Evolutionary conservation across 768 basidiomycete species (phyloP), one percentile per base, ranked within the genome.

Genomic region (Amanita muscaria): DNA sequence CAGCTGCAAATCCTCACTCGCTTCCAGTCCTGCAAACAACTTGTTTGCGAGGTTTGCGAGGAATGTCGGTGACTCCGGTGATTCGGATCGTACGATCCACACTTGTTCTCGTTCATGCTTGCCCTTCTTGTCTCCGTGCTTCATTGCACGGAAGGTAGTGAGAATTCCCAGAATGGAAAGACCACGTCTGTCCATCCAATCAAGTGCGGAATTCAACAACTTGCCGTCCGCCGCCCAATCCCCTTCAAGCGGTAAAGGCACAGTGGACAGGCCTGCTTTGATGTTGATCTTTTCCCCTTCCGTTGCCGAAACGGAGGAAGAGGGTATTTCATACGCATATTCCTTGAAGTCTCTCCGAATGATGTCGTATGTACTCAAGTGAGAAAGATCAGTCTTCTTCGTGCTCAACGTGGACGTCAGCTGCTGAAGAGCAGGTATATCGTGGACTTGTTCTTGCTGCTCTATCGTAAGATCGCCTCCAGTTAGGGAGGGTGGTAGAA

Each of bases 271-370:
- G 4, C 94, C 92, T 1, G 80, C 80, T 46, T 72, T 74, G 31
- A 88, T 65, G 6, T 64, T 56, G 22, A 61, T 29, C 54, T 6
- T 55, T 47, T 14, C 57, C 59, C 1, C 39, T 10, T 24, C 29
- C 14, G 39, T 14, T n/a, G n/a, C 37, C 21, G 45, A 46, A 14
- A 60, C 48, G 3, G 63, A 73, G 1, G 67, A 73, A n/a, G 12
- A 12, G 1, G 67, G 56, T 2, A 80, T 72, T 0, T 66, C 61
- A 47, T 77, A 61, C 1, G 61, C 58, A 56, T 91, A 94, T 51
- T 94, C 81, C 60, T 99, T 98, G 70, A 92, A 99, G 64, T 99
- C 96, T n/a, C 96, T 69, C 10, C 90, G 73, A 4, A 99, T 73
- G 15, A 97, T 76, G 56, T 97, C 91, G 45, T 75, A 70, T 0